phyloP scores from a whole-genome alignment of 306 rosid species.

The Delonix regia region DNA sequence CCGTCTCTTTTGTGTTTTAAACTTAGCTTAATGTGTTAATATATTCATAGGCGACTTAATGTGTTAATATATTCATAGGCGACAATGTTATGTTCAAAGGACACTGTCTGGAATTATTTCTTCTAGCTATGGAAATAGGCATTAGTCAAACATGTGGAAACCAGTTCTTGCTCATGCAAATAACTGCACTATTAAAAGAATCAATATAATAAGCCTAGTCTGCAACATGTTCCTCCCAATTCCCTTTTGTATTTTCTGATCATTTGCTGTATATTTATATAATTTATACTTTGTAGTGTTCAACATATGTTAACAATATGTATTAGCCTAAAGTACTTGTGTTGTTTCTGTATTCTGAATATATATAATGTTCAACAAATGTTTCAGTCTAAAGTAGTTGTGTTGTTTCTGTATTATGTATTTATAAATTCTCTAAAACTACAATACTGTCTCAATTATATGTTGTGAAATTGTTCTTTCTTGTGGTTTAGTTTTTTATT shows the following conservation, averaged over 20 bases:
- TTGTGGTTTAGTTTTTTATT: background rate
- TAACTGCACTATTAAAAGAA: constrained; percentile 10
- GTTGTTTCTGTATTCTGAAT: constrained; percentile 20
- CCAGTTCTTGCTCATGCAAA: background rate
- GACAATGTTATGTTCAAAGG: no score
- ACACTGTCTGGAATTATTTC: background rate
- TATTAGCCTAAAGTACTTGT: constrained; percentile 6
- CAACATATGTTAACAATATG: constrained; percentile 12
- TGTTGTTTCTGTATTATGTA: constrained; percentile 22
- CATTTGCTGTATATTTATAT: background rate
- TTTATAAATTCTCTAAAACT: background rate
- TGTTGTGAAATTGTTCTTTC: constrained; percentile 9
- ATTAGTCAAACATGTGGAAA: constrained; percentile 10
- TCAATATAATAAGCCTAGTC: constrained; percentile 16
- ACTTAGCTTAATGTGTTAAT: background rate
- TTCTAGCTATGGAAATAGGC: constrained; percentile 19
- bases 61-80: no score
- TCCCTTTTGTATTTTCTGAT: background rate
- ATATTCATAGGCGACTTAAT: no score
- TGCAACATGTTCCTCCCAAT: background rate
- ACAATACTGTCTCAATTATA: constrained; percentile 27
- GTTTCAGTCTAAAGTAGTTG: background rate
- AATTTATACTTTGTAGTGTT: no score
- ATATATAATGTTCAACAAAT: constrained; percentile 9
- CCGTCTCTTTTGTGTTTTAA: background rate